These are phyloP conservation scores for Stygiomarasmius scandens DNA, from an alignment of 1,284 basidiomycete genomes.

Conservation along the genomic window DNA sequence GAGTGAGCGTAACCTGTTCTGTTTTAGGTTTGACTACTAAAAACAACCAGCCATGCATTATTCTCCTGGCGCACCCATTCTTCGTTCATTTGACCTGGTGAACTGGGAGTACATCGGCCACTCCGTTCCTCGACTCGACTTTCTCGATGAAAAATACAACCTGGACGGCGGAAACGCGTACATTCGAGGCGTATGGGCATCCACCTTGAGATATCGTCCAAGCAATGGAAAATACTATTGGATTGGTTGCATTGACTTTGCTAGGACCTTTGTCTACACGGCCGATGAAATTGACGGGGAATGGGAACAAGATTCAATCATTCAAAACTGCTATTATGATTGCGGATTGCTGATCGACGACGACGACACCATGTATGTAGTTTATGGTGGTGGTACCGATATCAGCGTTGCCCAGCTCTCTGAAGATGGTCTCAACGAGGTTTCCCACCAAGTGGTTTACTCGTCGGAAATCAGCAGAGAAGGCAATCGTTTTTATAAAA, in stretches of 20 bases:
- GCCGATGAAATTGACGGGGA: slow-evolving; percentile 1
- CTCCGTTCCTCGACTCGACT: slow-evolving; percentile 27
- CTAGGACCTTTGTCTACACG: slow-evolving; percentile 22
- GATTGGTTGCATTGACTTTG: slow-evolving; percentile 27
- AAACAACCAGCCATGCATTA: slow-evolving; percentile 26
- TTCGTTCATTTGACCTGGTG: slow-evolving; percentile 27
- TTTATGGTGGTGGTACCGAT: slow-evolving; percentile 14
- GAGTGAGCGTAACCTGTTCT: no score
- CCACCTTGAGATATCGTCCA: slow-evolving; percentile 23
- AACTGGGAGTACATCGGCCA: slow-evolving; percentile 31
- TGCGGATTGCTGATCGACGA: slow-evolving; percentile 23
- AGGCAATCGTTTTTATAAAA: slow-evolving; percentile 22
- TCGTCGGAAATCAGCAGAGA: slow-evolving; percentile 10
- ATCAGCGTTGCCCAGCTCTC: slow-evolving; percentile 21
- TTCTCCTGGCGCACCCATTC: slow-evolving; percentile 27
- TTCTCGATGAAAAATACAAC: slow-evolving; percentile 18
- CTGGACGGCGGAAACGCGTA: slow-evolving; percentile 24
- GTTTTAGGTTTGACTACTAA: no score
- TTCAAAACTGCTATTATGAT: slow-evolving; percentile 24
- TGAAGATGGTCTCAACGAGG: slow-evolving; percentile 16
- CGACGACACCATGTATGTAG: slow-evolving; percentile 23
- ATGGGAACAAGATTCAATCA: slow-evolving; percentile 18
- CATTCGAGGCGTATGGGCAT: slow-evolving; percentile 28
- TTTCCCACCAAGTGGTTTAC: slow-evolving; percentile 17
- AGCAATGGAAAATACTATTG: slow-evolving; percentile 8